Evolutionary conservation across 768 basidiomycete genomes (phyloP).

Genomic region (Pilatotrama ljubarskyi): DNA sequence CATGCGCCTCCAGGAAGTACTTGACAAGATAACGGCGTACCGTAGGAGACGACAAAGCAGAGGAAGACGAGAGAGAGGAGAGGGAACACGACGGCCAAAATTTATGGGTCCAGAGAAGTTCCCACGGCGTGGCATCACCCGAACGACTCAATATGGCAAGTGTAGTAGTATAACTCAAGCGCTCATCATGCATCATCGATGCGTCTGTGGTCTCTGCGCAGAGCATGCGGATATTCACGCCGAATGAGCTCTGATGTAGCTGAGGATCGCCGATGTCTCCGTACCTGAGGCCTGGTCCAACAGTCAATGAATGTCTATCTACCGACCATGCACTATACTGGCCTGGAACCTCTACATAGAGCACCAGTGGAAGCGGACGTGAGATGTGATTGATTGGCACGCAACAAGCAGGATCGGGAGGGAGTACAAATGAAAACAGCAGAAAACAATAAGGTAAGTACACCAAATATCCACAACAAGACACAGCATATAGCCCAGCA

Average conservation of each 20-base stretch:
- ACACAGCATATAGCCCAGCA: conserved; percentile 22
- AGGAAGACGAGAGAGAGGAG: not conserved
- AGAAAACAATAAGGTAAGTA: conserved; percentile 12
- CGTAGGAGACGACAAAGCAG: not conserved
- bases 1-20: not conserved
- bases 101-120: not conserved
- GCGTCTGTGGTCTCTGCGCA: too few relatives aligned
- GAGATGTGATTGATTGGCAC: not conserved
- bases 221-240: too few relatives aligned
- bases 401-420: not conserved
- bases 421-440: not conserved
- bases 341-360: not conserved
- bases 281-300: too few relatives aligned
- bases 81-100: not conserved
- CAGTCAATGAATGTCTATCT: too few relatives aligned
- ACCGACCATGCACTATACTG: too few relatives aligned
- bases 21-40: too few relatives aligned
- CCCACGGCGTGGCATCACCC: conserved; percentile 1
- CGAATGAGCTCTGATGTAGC: too few relatives aligned
- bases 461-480: conserved; percentile 2
- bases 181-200: too few relatives aligned
- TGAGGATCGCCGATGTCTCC: too few relatives aligned
- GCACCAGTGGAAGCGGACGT: not conserved
- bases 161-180: not conserved
- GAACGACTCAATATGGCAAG: not conserved